Conservation (phyloP, 2,329 filamentous ascomycete species). For the Mariannaea elegans region DNA sequence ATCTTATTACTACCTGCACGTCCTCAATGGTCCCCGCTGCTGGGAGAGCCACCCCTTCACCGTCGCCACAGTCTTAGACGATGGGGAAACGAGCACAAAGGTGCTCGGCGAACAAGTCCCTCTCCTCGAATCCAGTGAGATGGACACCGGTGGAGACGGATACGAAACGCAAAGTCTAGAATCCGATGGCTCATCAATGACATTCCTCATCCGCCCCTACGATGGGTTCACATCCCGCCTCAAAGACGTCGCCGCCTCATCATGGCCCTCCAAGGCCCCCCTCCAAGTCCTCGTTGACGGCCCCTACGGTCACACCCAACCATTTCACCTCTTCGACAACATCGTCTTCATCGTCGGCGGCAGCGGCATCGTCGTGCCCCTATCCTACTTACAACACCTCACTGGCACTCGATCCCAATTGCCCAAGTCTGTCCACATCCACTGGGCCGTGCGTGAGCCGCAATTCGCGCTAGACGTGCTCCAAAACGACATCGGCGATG, state of each 20-base stretch:
- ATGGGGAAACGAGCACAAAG: constrained; percentile 25
- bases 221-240: constrained; percentile 54
- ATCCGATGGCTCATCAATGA: constrained; percentile 38
- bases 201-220: constrained; percentile 57
- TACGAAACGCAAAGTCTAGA: not conserved
- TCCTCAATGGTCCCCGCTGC: constrained; percentile 49
- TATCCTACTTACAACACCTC: constrained; percentile 49
- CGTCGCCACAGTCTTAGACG: constrained; percentile 45
- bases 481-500: constrained; percentile 43
- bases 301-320: constrained; percentile 53
- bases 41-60: constrained; percentile 64
- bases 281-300: constrained; percentile 54
- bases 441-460: constrained; percentile 56
- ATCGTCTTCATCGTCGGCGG: constrained; percentile 56
- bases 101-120: constrained; percentile 44
- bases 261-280: constrained; percentile 36
- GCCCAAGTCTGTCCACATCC: constrained; percentile 43
- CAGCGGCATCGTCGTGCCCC: constrained; percentile 54
- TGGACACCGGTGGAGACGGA: not conserved
- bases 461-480: constrained; percentile 49
- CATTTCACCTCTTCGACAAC: constrained; percentile 49
- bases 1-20: constrained; percentile 56
- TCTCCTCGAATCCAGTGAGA: constrained; percentile 38
- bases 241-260: constrained; percentile 39
- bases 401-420: constrained; percentile 15